A percentile compares a stretch with the other conserved stretches of the same genome.
Evolutionary conservation across 1,139 yeast species (phyloP).

Genomic region (Suhomyces coccinellae): DNA sequence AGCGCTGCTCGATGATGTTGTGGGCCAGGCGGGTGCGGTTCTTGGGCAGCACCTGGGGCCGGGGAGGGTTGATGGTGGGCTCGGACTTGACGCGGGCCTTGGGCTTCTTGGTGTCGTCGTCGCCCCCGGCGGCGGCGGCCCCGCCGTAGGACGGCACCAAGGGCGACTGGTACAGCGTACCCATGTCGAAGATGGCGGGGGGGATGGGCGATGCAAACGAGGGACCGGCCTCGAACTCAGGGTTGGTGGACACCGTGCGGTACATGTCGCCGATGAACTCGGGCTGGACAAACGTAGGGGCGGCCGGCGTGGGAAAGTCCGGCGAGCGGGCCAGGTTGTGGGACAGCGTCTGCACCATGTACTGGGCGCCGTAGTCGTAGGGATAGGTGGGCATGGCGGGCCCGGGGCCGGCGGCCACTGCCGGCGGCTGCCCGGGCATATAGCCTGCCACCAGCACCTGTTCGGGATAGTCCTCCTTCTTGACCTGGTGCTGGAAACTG

Average conservation of each 20-base stretch:
- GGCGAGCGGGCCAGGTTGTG: constrained; percentile 1
- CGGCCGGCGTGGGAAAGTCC: constrained; percentile 2
- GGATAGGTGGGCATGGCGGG: background rate
- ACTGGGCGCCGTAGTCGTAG: constrained; percentile 4
- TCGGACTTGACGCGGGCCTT: constrained; percentile 9
- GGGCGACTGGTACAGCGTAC: constrained; percentile 1
- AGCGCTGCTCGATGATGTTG: constrained; percentile 48
- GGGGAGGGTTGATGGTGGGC: constrained; percentile 2
- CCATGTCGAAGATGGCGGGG: constrained; percentile 6
- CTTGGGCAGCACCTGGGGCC: constrained; percentile 6
- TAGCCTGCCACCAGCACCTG: constrained; percentile 1
- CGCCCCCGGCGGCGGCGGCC: background rate
- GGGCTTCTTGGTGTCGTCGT: background rate
- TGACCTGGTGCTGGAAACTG: constrained; percentile 17
- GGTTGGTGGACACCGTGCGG: constrained; percentile 6
- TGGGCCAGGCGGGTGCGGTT: constrained; percentile 36
- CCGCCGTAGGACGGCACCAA: constrained; percentile 1
- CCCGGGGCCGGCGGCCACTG: too few species aligned
- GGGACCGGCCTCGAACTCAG: constrained; percentile 3
- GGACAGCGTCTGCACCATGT: constrained; percentile 2
- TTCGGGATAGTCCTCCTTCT: constrained; percentile 2
- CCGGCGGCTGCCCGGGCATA: background rate
- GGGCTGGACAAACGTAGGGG: constrained; percentile 4
- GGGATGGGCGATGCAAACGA: constrained; percentile 2
- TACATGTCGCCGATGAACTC: constrained; percentile 7